A percentile compares a stretch with the other conserved stretches of the same genome.
phyloP scores from a whole-genome alignment of 306 rosid genomes.

The Malus domestica region DNA sequence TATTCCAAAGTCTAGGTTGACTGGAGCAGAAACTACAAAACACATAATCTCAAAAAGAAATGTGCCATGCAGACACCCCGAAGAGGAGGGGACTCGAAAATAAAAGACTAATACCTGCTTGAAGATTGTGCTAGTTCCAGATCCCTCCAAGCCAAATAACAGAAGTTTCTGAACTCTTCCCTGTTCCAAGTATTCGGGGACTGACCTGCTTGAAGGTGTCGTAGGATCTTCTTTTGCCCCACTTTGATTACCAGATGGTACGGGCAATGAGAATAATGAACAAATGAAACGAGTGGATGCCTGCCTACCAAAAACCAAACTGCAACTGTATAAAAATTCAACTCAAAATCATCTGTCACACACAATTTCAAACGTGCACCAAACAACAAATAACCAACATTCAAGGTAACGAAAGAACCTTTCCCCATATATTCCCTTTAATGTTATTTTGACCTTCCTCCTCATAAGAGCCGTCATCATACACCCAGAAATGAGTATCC shows the following conservation, averaged over 20 bases:
- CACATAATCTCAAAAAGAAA: not conserved
- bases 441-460: conserved; percentile 97
- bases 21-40: not conserved
- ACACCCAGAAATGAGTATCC: conserved; percentile 94
- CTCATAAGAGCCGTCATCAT: conserved; percentile 89
- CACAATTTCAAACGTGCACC: conserved; percentile 20
- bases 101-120: conserved; percentile 47
- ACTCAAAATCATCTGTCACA: conserved; percentile 26
- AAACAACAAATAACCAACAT: conserved; percentile 19
- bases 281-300: conserved; percentile 79
- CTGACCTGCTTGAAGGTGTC: conserved; percentile 51
- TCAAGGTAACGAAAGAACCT: conserved; percentile 76
- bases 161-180: conserved; percentile 75
- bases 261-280: conserved; percentile 81
- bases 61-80: not conserved
- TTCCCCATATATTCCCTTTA: conserved; percentile 94
- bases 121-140: conserved; percentile 85
- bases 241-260: conserved; percentile 56
- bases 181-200: conserved; percentile 67
- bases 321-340: conserved; percentile 40
- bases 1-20: not conserved
- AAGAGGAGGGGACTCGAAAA: not conserved
- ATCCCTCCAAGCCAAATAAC: conserved; percentile 81
- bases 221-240: conserved; percentile 47
- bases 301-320: conserved; percentile 91